Evolutionary conservation across 2,329 filamentous ascomycete genomes (phyloP), one percentile per base, ranked within the genome.

Genomic region (Aureobasidium lini): DNA sequence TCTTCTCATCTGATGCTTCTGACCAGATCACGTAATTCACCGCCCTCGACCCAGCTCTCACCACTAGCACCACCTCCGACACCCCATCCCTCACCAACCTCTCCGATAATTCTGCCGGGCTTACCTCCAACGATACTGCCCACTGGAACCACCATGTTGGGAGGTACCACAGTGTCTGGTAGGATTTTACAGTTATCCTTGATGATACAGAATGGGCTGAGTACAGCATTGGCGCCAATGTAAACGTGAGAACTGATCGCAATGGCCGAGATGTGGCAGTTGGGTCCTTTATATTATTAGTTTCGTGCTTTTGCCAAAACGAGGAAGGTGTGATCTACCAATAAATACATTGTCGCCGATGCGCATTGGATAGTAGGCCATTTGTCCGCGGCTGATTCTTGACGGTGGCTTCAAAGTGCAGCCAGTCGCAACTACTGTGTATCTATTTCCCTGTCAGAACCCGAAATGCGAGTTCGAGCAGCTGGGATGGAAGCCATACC

Each of bases 301-400:
- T 29, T 36, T 11, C 9, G 36, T 40, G 34, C 13, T 52, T 16
- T 31, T 52, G 1, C 23, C 7, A 29, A 16, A 10, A 29, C 10
- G 23, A 11, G 8, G 8, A 11, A 32, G 48, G 48, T 11, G 36
- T 29, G 6, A 16, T 18, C 67, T 81, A 61, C 90, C 92, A 52
- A 99, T 82, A 73, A 93, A 96, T 63, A 96, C 92, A 75, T 97
- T 93, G 72, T 96, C 92, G 47, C 91, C 91, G 64, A 99, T 88
- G 62, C 94, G 90, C 66, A 97, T 86, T 8, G 92, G 92, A 73
- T 93, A 93, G 75, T 92, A 90, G 43, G 86, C 88, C 69, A 90
- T 73, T 52, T 71, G 65, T 69, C 91, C 90, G 68, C 92, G 87
- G 72, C 91, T 89, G 52, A 95, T 78, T 29, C 92, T 84, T 34